phyloP scores from a whole-genome alignment of 2,329 filamentous ascomycete genomes.

The Coniochaeta sp. region DNA sequence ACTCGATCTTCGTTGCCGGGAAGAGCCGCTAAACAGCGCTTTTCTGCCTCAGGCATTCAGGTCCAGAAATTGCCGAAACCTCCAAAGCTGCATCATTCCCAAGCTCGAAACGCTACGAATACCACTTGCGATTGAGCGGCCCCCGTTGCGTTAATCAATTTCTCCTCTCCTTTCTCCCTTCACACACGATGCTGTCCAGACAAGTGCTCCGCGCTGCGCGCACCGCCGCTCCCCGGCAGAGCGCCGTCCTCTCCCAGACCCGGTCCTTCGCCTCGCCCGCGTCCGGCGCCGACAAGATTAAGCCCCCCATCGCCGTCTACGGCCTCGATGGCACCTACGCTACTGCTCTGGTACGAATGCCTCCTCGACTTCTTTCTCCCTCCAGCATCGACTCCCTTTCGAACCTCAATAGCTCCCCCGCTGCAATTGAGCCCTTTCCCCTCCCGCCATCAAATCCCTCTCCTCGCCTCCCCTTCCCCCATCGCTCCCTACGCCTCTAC shows the following conservation, averaged over 20 bases:
- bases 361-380: not conserved
- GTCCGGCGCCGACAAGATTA: constrained; percentile 57
- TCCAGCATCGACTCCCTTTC: not conserved
- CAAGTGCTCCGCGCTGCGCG: constrained; percentile 50
- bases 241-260: constrained; percentile 53
- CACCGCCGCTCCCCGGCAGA: constrained; percentile 47
- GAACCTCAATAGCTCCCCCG: not conserved
- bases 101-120: constrained; percentile 19
- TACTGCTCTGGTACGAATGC: constrained; percentile 79
- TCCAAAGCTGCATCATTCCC: constrained; percentile 23
- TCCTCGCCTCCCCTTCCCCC: not conserved
- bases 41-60: constrained; percentile 37
- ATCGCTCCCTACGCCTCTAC: not conserved
- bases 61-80: constrained; percentile 33
- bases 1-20: not conserved
- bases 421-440: not conserved
- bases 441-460: not conserved
- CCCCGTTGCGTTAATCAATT: constrained; percentile 14
- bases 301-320: constrained; percentile 85
- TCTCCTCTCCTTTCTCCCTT: constrained; percentile 15
- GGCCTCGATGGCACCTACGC: constrained; percentile 98
- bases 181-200: constrained; percentile 51
- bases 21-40: constrained; percentile 4
- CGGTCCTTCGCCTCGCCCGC: constrained; percentile 69
- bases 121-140: constrained; percentile 10